Evolutionary conservation across 257 asterid genomes (phyloP), one percentile per base, ranked within the genome.

Genomic region (Solanum bukasovii): DNA sequence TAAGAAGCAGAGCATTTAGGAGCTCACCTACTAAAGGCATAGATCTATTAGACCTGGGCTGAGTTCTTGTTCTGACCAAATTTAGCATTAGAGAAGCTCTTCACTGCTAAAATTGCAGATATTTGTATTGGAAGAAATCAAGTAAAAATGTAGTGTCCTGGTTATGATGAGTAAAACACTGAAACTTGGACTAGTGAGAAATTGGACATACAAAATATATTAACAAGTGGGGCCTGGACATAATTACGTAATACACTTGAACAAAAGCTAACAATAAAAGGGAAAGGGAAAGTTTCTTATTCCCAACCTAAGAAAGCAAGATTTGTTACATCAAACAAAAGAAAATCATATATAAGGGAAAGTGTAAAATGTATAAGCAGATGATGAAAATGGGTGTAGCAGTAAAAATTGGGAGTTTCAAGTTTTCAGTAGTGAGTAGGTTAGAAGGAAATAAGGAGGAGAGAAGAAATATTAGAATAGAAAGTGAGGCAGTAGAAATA

Each of bases 21-120:
- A 44, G 13, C 90, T 84, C 70, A 94, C 98, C 97, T 92, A 20
- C 65, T 18, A 56, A 18, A 56, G 65, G 65, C 65, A 18, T 56
- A 56, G 92, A 88, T 84, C 92, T 89, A 84, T 83, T 88, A 72
- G 90, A 52, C 86, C 92, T 88, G 8, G 84, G 86, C 72, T 90
- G 92, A 88, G 89, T 87, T 84, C 89, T 88, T 79, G 90, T 74
- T 88, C 88, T 86, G 88, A 33, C 83, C 71, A 88, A 37, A 49
- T 86, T 88, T 87, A 73, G 83, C 90, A 86, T 88, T 77, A 44
- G 81, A 83, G 33, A 74, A 85, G 81, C 63, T 65, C 78, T 63
- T 44, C 37, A 84, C 38, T 35, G 56, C 16, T 84, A 21, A 5
- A 56, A 37, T 21, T 9, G 29, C 49, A 20, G 40, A 84, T 61